Evolutionary conservation across 2,329 filamentous ascomycete genomes (phyloP), one percentile per base, ranked within the genome.

Genomic region (Colletotrichum sp.): DNA sequence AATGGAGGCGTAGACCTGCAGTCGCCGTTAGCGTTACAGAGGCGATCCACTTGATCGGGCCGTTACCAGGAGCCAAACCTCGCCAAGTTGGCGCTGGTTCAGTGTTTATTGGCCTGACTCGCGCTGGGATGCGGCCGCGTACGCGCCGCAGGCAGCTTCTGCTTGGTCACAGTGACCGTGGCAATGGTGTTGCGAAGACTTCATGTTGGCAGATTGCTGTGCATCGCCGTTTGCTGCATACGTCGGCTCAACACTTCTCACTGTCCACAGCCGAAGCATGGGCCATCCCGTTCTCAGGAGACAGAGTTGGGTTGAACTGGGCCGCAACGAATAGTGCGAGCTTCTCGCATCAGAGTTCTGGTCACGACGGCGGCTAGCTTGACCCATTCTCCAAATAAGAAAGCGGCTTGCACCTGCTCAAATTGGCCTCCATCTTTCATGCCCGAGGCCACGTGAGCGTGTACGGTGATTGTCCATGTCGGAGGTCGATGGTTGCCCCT

Each of bases 1-100:
- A 52, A 52, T 52, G 43, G 24, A 57, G 48, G 30, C 38, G 65
- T 34, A 28, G 64, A 52, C 55, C 64, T 61, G 21, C 52, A 18
- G 52, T 63, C 32, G 48, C 48, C n/a, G 34, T 66, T 66, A 66
- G 69, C 48, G 69, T 60, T 32, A 32, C 61, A 67, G 63, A 58
- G 13, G 4, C 48, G 71, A 24, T 68, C 71, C 71, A 72, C 71
- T 61, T 43, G 55, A 72, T 72, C 64, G 71, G 71, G 71, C 71
- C 71, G 71, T 72, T 72, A 28, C 8, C 66, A 24, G 16, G 18
- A 18, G 16, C 66, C 66, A 58, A 69, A n/a, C 36, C 52, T 28
- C 18, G 52, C 48, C 38, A 55, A 55, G 24, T 72, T 58, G 69
- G 48, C 43, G 30, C 21, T 32, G 24, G 30, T 55, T 67, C 18